Conservation (phyloP, 2,329 filamentous ascomycete genomes). For the Epichloe sibirici region DNA sequence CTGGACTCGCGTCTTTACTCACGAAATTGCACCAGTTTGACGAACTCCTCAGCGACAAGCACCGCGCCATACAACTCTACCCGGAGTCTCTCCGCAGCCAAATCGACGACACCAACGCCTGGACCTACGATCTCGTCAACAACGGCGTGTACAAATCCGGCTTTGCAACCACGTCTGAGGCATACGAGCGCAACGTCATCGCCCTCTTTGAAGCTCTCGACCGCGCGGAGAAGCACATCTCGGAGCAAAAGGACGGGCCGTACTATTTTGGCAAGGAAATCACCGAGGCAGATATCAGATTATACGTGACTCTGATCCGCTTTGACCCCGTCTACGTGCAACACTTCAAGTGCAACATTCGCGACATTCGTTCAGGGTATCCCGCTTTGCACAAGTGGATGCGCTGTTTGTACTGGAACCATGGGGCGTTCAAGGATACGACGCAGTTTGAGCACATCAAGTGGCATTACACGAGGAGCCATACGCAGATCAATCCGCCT, state of each 20-base stretch:
- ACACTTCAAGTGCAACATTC: conserved; percentile 78
- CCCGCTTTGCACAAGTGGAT: conserved; percentile 73
- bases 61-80: conserved; percentile 52
- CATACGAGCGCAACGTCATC: conserved; percentile 64
- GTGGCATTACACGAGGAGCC: conserved; percentile 52
- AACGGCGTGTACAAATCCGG: conserved; percentile 66
- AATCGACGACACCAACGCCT: conserved; percentile 69
- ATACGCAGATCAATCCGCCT: conserved; percentile 53
- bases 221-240: conserved; percentile 59
- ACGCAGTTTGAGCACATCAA: conserved; percentile 96
- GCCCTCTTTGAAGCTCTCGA: conserved; percentile 68
- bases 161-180: conserved; percentile 72
- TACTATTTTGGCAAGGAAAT: conserved; percentile 65
- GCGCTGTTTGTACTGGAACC: conserved; percentile 72
- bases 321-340: conserved; percentile 77
- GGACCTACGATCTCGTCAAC: conserved; percentile 67
- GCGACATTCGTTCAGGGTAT: conserved; percentile 75
- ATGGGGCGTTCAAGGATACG: conserved; percentile 64
- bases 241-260: conserved; percentile 34
- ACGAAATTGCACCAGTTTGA: conserved; percentile 45
- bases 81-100: conserved; percentile 48
- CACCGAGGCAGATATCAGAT: conserved; percentile 72
- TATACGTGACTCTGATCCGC: conserved; percentile 59
- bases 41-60: conserved; percentile 47
- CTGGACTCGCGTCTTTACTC: not conserved